Percentiles rank a stretch among this genome's conserved stretches.
These are phyloP conservation scores for Scheffersomyces titani DNA, from an alignment of 1,139 yeast species.

Conservation along the genomic window DNA sequence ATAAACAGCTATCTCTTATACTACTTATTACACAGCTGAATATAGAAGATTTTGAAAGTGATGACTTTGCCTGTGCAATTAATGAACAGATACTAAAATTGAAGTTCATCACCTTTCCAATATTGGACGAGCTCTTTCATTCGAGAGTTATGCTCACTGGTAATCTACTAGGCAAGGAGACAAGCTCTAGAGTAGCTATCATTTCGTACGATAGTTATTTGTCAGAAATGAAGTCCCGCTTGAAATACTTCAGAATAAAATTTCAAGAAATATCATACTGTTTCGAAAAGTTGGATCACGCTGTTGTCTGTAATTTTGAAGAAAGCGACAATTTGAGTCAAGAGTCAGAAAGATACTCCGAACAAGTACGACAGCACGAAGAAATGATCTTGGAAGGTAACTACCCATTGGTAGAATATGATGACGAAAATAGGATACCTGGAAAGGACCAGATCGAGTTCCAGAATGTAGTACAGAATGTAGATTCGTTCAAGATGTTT, in stretches of 20 bases:
- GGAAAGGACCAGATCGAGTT: conserved; percentile 1
- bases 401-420: conserved; percentile 7
- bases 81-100: background rate
- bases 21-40: background rate
- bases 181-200: background rate
- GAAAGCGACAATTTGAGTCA: background rate
- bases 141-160: background rate
- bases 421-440: conserved; percentile 7
- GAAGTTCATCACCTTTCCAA: background rate
- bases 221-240: conserved; percentile 9
- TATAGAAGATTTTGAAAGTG: background rate
- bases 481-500: background rate
- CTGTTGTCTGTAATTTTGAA: background rate
- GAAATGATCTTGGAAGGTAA: conserved; percentile 7
- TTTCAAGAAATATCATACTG: conserved; percentile 13
- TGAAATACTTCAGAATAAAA: conserved; percentile 12
- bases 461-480: conserved; percentile 1
- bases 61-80: background rate
- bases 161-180: background rate
- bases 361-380: background rate
- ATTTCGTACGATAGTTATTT: background rate
- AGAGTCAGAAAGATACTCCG: conserved; percentile 1
- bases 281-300: conserved; percentile 3
- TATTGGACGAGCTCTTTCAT: background rate
- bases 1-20: background rate